Evolutionary conservation across 2,329 filamentous ascomycete genomes (phyloP).

Genomic region (Phaeosphaeriaceae sp.): DNA sequence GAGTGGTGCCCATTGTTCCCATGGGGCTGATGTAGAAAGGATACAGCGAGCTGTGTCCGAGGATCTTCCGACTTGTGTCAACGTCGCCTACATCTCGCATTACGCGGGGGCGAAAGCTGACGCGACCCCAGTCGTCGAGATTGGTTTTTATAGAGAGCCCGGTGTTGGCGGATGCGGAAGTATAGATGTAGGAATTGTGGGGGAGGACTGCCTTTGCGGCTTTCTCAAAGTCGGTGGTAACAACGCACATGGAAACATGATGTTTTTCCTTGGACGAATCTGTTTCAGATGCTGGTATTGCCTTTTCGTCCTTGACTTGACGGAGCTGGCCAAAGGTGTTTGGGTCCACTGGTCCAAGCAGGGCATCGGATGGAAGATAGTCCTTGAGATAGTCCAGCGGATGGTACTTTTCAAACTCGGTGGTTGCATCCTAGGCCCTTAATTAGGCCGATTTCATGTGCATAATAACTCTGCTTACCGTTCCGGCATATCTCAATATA

Average conservation of each 20-base stretch:
- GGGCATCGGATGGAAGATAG: conserved; percentile 33
- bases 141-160: conserved; percentile 40
- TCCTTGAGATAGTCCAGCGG: conserved; percentile 39
- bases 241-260: conserved; percentile 39
- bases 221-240: conserved; percentile 41
- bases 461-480: conserved; percentile 29
- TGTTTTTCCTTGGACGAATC: conserved; percentile 32
- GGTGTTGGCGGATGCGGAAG: conserved; percentile 43
- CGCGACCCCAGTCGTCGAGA: conserved; percentile 42
- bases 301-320: conserved; percentile 27
- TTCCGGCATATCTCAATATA: conserved; percentile 52
- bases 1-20: conserved; percentile 45
- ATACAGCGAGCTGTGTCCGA: conserved; percentile 42
- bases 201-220: conserved; percentile 41
- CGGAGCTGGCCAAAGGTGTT: conserved; percentile 39
- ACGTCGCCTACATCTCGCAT: conserved; percentile 45
- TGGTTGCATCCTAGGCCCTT: conserved; percentile 37
- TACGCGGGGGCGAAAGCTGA: conserved; percentile 45
- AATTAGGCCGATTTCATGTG: background rate
- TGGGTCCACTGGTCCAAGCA: conserved; percentile 39
- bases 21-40: conserved; percentile 51
- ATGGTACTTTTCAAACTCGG: conserved; percentile 46
- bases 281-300: conserved; percentile 22
- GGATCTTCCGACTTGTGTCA: conserved; percentile 37
- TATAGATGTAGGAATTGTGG: conserved; percentile 43